These are phyloP conservation scores for Verticillium nonalfalfae DNA, from an alignment of 2,329 filamentous ascomycete genomes.

Conservation along the genomic window DNA sequence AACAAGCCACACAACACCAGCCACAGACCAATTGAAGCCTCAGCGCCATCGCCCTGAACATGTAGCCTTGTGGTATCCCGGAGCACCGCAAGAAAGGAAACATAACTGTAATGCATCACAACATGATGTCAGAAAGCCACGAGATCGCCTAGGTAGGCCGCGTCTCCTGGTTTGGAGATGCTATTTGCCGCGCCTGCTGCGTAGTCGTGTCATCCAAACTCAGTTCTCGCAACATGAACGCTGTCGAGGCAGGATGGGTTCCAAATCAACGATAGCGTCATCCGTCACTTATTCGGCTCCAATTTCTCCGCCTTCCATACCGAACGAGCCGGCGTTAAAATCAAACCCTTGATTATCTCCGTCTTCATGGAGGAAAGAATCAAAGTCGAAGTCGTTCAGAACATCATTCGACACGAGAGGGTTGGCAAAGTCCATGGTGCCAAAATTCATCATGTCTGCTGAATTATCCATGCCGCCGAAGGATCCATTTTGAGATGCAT, in stretches of 20 bases:
- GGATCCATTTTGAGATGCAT: conserved; percentile 37
- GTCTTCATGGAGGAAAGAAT: conserved; percentile 59
- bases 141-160: neutral
- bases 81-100: neutral
- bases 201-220: neutral
- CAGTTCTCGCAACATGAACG: neutral
- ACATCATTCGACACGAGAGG: conserved; percentile 49
- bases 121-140: neutral
- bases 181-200: neutral
- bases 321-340: conserved; percentile 44
- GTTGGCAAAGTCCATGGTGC: conserved; percentile 47
- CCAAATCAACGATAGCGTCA: neutral
- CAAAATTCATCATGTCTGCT: conserved; percentile 39
- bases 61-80: neutral
- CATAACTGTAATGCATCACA: neutral
- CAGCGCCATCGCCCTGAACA: neutral
- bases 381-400: conserved; percentile 61
- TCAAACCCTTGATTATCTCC: conserved; percentile 43
- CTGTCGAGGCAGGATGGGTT: neutral
- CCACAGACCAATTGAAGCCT: neutral
- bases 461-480: conserved; percentile 30
- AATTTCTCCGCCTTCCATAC: conserved; percentile 53
- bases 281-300: conserved; percentile 40
- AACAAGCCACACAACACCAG: neutral
- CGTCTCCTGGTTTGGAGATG: neutral